Base-by-base conservation (phyloP, 2,329 filamentous ascomycete species). In the Penicillium fuscoglaucum region DNA sequence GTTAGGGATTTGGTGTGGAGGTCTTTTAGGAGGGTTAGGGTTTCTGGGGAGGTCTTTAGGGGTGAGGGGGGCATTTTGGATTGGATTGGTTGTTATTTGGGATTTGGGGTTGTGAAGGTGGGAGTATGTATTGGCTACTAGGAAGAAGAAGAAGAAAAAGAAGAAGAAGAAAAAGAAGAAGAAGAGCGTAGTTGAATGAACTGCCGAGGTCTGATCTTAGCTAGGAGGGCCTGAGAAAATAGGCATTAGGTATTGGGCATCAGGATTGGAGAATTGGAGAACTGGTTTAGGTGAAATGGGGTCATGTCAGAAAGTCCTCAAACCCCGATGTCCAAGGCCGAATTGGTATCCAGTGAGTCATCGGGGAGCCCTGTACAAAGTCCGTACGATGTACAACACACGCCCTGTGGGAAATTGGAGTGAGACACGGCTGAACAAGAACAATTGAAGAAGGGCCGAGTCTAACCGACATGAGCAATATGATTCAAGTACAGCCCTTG, bases 1-100 rank as follows among this genome's bases (percentile, higher is more conserved):
- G 63, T 61, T n/a, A 66, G 57, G 12, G 73, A 75, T 45, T 66
- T 63, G 9, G 61, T 57, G 57, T 75, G 74, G 21, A 76, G 69
- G 41, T 56, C 62, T 31, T 68, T 50, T n/a, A 76, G 70, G 48
- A 74, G 65, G 15, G 58, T 19, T 8, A 65, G 61, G 40, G 69
- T 53, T 9, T 63, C 53, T 3, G 61, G 50, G 21, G 55, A 52
- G 35, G 63, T 47, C 35, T 19, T 50, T 17, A 57, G 58, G 29
- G 58, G 59, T n/a, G 56, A 61, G 21, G 58, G 59, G 15, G 61
- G 41, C 64, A 66, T 66, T 39, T 28, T 59, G 31, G 24, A 8
- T 3, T 47, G 6, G 24, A 33, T 43, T 43, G 4, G 4, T 21
- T 39, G 49, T 15, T 6, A 7, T 43, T 5, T 26, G 9, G 15